These are phyloP conservation scores for Dioscorea cayenensis DNA, from an alignment of 116 monocot species.

Conservation along the genomic window DNA sequence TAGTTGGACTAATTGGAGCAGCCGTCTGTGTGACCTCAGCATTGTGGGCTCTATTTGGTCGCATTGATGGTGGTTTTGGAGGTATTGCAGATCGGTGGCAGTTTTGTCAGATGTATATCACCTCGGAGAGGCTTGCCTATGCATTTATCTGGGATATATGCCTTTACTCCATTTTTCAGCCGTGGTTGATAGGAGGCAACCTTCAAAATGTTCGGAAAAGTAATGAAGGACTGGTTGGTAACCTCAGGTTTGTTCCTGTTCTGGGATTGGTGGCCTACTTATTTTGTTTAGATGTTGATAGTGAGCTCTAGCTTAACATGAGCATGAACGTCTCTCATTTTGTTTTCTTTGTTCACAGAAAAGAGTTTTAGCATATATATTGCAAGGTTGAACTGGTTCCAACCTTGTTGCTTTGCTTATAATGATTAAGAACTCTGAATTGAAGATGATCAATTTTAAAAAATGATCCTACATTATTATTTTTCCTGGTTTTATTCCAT, in stretches of 20 bases:
- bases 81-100: conserved; percentile 35
- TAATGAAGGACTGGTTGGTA: conserved; percentile 26
- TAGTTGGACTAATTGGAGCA: conserved; percentile 54
- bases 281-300: conserved; percentile 36
- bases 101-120: conserved; percentile 49
- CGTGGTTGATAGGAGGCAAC: conserved; percentile 90
- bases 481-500: no score
- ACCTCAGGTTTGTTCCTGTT: conserved; percentile 65
- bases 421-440: no score
- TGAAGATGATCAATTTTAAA: no score
- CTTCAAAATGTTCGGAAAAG: conserved; percentile 55
- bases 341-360: no score
- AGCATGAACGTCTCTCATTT: no score
- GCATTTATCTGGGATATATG: conserved; percentile 86
- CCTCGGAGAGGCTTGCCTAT: conserved; percentile 81
- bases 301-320: conserved; percentile 1
- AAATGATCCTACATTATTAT: no score
- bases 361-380: no score
- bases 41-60: conserved; percentile 59
- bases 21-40: conserved; percentile 49
- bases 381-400: no score
- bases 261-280: conserved; percentile 71
- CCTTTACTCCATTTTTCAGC: conserved; percentile 82
- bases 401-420: no score
- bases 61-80: conserved; percentile 42